Conservation (phyloP, 345 rosid genomes). For the Arabis hirsuta region DNA sequence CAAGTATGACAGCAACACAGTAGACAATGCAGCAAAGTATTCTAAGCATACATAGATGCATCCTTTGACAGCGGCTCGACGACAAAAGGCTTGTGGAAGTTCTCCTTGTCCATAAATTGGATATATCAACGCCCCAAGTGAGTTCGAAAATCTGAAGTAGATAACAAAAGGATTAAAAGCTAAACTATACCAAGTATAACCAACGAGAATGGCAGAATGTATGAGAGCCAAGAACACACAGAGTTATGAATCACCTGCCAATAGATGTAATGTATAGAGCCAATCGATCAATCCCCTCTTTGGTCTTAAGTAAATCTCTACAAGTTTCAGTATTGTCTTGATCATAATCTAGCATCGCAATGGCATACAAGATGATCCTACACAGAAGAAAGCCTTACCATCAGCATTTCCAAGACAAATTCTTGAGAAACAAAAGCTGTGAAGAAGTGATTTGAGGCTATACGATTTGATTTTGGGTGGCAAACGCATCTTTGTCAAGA, state of each 20-base stretch:
- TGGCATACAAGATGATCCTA: constrained; percentile 79
- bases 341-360: constrained; percentile 81
- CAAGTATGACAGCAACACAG: constrained; percentile 5
- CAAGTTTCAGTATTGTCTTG: constrained; percentile 55
- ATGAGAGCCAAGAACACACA: not conserved
- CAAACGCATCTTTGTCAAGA: constrained; percentile 72
- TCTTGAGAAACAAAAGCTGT: constrained; percentile 5
- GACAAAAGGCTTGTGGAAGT: constrained; percentile 88
- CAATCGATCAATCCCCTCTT: constrained; percentile 74
- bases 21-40: constrained; percentile 6
- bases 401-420: not conserved
- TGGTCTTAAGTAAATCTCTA: constrained; percentile 60
- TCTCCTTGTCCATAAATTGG: constrained; percentile 97
- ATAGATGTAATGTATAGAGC: constrained; percentile 75
- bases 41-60: constrained; percentile 71
- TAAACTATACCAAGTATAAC: not conserved
- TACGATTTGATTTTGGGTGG: constrained; percentile 84
- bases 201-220: not conserved
- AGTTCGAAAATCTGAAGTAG: constrained; percentile 67
- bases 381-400: constrained; percentile 24
- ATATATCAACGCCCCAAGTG: constrained; percentile 77
- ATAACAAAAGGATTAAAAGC: not conserved
- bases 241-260: constrained; percentile 62
- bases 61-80: constrained; percentile 95
- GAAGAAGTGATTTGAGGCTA: constrained; percentile 21